A percentile compares a stretch with the other conserved stretches of the same genome.
These are phyloP conservation scores for Tylopilus sp. DNA, from an alignment of 768 basidiomycete genomes.

Conservation along the genomic window DNA sequence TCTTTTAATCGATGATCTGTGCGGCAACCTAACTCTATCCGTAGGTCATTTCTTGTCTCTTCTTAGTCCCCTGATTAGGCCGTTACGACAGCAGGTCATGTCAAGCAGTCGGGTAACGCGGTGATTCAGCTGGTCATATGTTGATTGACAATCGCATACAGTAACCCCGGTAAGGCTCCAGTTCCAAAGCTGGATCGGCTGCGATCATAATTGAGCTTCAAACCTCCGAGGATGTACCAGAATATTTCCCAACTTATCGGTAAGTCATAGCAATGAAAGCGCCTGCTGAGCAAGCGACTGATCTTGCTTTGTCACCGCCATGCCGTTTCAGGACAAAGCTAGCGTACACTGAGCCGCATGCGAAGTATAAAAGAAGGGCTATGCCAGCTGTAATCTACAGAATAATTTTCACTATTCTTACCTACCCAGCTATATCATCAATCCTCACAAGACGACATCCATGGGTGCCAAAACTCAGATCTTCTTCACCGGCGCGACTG, in stretches of 20 bases:
- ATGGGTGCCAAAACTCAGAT: constrained; percentile 22
- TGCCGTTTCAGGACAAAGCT: neutral
- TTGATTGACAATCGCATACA: neutral
- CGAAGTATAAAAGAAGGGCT: constrained; percentile 5
- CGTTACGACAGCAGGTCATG: neutral
- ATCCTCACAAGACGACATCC: neutral
- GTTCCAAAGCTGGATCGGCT: neutral
- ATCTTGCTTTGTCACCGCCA: constrained; percentile 7
- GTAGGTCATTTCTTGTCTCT: neutral
- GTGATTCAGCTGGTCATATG: neutral
- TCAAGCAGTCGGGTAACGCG: neutral
- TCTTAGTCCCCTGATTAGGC: neutral
- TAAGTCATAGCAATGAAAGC: neutral
- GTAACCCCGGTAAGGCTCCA: neutral
- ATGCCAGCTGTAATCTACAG: neutral
- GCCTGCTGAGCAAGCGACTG: neutral
- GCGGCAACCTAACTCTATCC: constrained; percentile 1
- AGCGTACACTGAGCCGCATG: too few relatives aligned
- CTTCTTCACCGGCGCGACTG: constrained; percentile 21
- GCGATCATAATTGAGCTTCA: neutral
- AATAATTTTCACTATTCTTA: neutral
- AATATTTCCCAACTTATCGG: too few relatives aligned
- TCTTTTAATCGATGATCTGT: neutral
- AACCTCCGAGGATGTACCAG: too few relatives aligned
- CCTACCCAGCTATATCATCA: neutral